These are phyloP conservation scores for Bothriochloa decipiens DNA, from an alignment of 176 grass and related monocot genomes.

Conservation along the genomic window DNA sequence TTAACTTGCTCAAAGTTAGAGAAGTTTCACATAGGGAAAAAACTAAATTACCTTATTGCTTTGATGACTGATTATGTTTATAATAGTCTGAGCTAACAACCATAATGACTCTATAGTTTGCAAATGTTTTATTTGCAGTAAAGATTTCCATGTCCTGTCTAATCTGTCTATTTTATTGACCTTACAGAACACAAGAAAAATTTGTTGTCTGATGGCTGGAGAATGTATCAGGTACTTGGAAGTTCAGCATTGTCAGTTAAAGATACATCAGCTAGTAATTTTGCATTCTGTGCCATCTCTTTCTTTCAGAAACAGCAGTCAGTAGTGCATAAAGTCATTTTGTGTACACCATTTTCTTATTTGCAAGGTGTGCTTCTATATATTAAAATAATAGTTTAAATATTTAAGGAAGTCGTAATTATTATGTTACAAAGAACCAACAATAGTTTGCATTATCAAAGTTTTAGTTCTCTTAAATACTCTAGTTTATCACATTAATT, in stretches of 20 bases:
- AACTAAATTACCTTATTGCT: background rate
- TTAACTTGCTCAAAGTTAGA: background rate
- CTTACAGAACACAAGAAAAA: conserved; percentile 92
- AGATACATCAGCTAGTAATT: conserved; percentile 9
- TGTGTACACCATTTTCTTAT: conserved; percentile 13
- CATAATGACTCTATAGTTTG: conserved; percentile 18
- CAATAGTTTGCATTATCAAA: background rate
- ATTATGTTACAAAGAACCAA: background rate
- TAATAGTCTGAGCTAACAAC: background rate
- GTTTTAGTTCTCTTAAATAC: background rate
- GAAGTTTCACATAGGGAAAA: background rate
- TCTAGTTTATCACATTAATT: background rate
- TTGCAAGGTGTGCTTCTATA: conserved; percentile 32
- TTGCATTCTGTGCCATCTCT: conserved; percentile 18
- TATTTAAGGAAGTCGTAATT: background rate
- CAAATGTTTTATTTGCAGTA: background rate
- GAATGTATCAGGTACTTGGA: conserved; percentile 78
- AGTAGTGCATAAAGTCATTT: background rate
- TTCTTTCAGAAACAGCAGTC: conserved; percentile 25
- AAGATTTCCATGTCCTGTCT: conserved; percentile 12
- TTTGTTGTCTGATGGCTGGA: conserved; percentile 69
- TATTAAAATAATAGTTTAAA: conserved; percentile 3
- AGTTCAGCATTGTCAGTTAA: background rate
- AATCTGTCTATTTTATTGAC: conserved; percentile 16
- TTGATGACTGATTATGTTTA: background rate